A percentile compares a stretch with the other conserved stretches of the same genome.
phyloP scores from a whole-genome alignment of 1,284 basidiomycete species.

The Trametes hirsuta region DNA sequence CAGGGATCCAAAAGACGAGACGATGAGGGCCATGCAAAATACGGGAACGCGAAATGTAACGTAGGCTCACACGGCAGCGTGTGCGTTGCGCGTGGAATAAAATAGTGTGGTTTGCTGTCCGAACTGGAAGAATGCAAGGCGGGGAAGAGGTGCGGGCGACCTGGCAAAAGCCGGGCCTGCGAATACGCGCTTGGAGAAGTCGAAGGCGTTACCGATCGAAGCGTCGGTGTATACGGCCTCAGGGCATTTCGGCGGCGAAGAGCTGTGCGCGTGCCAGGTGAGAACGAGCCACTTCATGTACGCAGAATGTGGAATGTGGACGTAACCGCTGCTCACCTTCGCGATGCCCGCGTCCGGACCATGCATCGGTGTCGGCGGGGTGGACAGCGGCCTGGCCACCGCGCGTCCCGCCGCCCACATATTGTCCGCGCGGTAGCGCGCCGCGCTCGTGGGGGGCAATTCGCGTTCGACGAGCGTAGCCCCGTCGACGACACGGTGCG shows the following conservation, averaged over 20 bases:
- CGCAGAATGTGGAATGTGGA: too few relatives aligned
- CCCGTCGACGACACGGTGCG: constrained; percentile 23
- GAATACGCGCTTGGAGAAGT: background rate
- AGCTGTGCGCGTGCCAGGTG: constrained; percentile 15
- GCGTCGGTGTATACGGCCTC: background rate
- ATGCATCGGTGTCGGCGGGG: constrained; percentile 23
- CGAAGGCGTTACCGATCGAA: background rate
- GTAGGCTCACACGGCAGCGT: constrained; percentile 7
- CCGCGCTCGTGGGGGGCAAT: background rate
- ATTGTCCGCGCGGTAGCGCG: constrained; percentile 1
- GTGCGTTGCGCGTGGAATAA: constrained; percentile 2
- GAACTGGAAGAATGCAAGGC: background rate
- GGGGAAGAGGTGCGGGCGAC: background rate
- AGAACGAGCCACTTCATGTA: background rate
- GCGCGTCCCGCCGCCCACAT: constrained; percentile 8
- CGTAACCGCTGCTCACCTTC: constrained; percentile 15
- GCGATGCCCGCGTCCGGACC: constrained; percentile 10
- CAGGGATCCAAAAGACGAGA: too few relatives aligned
- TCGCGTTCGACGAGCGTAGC: constrained; percentile 18
- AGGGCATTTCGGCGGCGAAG: constrained; percentile 31
- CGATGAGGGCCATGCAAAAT: background rate
- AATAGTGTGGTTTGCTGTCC: background rate
- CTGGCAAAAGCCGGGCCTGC: too few relatives aligned
- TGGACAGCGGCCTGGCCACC: constrained; percentile 27
- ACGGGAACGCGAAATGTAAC: constrained; percentile 7